Evolutionary conservation across 2,329 filamentous ascomycete genomes (phyloP), one percentile per base, ranked within the genome.

Genomic region (Cladosporium sp.): DNA sequence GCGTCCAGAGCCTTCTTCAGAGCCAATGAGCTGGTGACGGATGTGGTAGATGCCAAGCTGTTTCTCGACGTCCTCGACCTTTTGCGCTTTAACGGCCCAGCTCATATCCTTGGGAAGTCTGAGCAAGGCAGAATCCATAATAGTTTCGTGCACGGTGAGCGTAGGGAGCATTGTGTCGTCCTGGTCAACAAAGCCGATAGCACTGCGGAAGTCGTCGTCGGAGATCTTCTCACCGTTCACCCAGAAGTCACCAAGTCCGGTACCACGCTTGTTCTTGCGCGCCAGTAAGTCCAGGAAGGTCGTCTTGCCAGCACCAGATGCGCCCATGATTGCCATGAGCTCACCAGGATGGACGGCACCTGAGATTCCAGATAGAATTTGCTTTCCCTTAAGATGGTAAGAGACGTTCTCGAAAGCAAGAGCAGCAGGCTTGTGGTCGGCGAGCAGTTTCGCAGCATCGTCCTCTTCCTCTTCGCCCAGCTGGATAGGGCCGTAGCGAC

Each of bases 151-250:
- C 8, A 99, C 94, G 0, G 94, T 99, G 65, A 99, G 79, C 0
- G 94, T 99, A 0, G 94, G 88, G 43, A 99, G 81, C 87, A 99
- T 93, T 5, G 93, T 96, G 71, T 99, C 94, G 70, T 99, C 94
- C 76, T 99, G 94, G 67, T 99, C 94, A 40, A 99, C 94, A 67
- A 97, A 99, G 20, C 95, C 94, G 64, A 97, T 88, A 54, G 97
- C 91, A 62, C 86, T 92, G 71, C 89, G 90, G 76, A 94, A 99
- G 63, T 97, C 90, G 30, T 84, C 74, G 71, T 97, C 90, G 34
- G 80, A 81, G 38, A 97, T 87, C 72, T 90, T 93, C 73, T 97
- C 91, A 36, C 94, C 95, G 65, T 97, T 97, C 69, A 99, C 86
- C 68, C 88, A 94, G 68, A 97, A 96, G 60, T 93, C 84, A 19